A percentile compares a stretch with the other conserved stretches of the same genome.
phyloP scores from a whole-genome alignment of 1,284 basidiomycete species.

The Sutorius eximius region DNA sequence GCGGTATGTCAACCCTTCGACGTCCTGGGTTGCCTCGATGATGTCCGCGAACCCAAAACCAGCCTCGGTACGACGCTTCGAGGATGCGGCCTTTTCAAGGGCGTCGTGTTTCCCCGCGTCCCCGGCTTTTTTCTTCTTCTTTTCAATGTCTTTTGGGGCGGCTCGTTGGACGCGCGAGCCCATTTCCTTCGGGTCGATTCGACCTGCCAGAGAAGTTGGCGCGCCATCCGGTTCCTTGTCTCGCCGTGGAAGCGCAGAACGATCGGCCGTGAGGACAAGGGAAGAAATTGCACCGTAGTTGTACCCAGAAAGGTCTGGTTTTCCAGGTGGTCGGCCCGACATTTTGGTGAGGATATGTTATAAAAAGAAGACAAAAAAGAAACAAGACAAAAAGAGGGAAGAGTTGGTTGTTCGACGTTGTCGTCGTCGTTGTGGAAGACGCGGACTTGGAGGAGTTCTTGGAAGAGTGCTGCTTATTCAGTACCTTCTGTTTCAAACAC shows the following conservation, averaged over 20 bases:
- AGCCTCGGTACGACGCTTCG: conserved; percentile 53
- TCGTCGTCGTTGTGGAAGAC: conserved; percentile 13
- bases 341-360: conserved; percentile 26
- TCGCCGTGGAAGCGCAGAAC: conserved; percentile 71
- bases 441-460: not conserved
- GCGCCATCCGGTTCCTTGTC: conserved; percentile 97
- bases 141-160: conserved; percentile 89
- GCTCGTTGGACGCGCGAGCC: conserved; percentile 86
- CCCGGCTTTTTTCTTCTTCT: conserved; percentile 86
- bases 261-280: conserved; percentile 81
- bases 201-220: conserved; percentile 88
- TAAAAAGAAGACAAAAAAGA: not conserved
- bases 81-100: conserved; percentile 52
- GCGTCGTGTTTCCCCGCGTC: conserved; percentile 45
- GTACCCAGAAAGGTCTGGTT: conserved; percentile 81
- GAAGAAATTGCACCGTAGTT: conserved; percentile 91
- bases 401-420: conserved; percentile 4
- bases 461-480: conserved; percentile 16
- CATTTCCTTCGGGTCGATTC: conserved; percentile 92
- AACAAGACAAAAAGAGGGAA: not conserved
- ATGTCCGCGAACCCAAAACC: conserved; percentile 85
- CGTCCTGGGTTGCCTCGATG: conserved; percentile 88
- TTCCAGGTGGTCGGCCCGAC: conserved; percentile 49
- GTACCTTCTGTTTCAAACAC: conserved; percentile 21
- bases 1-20: conserved; percentile 91